Conservation (phyloP, 23 red algal genomes). For the Pyropia yezoensis region DNA sequence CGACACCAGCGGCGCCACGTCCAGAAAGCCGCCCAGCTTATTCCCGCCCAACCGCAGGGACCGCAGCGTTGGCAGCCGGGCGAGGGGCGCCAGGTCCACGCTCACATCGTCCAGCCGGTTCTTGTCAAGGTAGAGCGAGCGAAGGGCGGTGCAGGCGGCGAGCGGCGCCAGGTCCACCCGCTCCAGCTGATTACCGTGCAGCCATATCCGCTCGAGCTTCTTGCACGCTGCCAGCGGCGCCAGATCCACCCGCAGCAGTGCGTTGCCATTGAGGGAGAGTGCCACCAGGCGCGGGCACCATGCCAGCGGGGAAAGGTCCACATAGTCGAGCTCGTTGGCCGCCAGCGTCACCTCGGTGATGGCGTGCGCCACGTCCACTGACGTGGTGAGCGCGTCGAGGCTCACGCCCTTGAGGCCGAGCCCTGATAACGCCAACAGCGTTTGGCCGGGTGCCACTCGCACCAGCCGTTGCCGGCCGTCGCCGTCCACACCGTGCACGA, state of each 20-base stretch:
- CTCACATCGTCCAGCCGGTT: slow-evolving; percentile 55
- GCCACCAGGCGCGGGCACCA: slow-evolving; percentile 41
- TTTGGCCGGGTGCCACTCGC: no score
- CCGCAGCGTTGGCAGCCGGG: slow-evolving; percentile 31
- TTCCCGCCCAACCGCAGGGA: slow-evolving; percentile 78
- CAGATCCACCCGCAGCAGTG: slow-evolving; percentile 52
- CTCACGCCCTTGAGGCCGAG: slow-evolving; percentile 38
- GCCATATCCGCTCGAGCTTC: slow-evolving; percentile 86
- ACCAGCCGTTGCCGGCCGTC: no score
- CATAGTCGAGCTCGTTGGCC: slow-evolving; percentile 52
- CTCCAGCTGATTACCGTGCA: slow-evolving; percentile 80
- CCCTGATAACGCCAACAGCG: slow-evolving; percentile 30
- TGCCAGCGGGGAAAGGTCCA: slow-evolving; percentile 63
- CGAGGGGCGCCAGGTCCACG: slow-evolving; percentile 62
- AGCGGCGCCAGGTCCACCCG: slow-evolving; percentile 60
- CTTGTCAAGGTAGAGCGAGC: slow-evolving; percentile 81
- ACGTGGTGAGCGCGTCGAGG: slow-evolving; percentile 16
- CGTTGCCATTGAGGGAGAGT: slow-evolving; percentile 84
- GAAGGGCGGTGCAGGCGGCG: slow-evolving; percentile 27
- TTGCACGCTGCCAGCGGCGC: slow-evolving; percentile 48
- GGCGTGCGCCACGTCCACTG: neutral
- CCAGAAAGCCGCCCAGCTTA: slow-evolving; percentile 42
- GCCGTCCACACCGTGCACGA: no score
- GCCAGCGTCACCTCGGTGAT: slow-evolving; percentile 57
- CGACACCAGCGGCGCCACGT: slow-evolving; percentile 82